A percentile compares a stretch with the other conserved stretches of the same genome.
These are phyloP conservation scores for Acacia concinna DNA, from an alignment of 331 rosid genomes.

Conservation along the genomic window DNA sequence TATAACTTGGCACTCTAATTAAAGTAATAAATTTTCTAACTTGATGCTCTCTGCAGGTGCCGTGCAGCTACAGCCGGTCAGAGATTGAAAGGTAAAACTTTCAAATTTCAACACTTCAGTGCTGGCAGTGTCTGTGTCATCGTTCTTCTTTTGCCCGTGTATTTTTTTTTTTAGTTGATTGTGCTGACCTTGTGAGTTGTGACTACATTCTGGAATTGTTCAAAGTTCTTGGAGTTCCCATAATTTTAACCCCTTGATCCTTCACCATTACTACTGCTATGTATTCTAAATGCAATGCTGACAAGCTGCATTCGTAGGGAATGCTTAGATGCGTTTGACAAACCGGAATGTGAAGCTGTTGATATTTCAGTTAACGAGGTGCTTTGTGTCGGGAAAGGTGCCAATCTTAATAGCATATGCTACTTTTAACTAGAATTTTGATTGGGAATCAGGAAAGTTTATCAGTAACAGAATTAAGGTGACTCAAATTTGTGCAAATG, in stretches of 20 bases:
- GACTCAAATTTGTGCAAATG: neutral
- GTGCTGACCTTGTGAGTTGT: neutral
- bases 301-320: conserved; percentile 57
- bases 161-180: neutral
- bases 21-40: conserved; percentile 2
- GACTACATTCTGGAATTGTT: neutral
- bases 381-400: conserved; percentile 84
- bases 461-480: neutral
- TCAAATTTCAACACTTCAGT: neutral
- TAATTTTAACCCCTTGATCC: neutral
- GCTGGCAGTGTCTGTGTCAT: neutral
- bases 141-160: neutral
- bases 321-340: conserved; percentile 87
- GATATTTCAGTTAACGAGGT: conserved; percentile 83
- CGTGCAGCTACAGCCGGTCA: conserved; percentile 64
- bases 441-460: neutral
- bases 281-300: conserved; percentile 21
- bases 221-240: neutral
- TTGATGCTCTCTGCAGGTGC: conserved; percentile 50
- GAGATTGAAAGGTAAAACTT: conserved; percentile 61
- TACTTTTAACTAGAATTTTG: neutral
- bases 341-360: conserved; percentile 88
- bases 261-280: neutral
- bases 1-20: neutral
- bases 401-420: neutral